A percentile compares a stretch with the other conserved stretches of the same genome.
Evolutionary conservation across 495 filamentous ascomycete genomes (phyloP).

Genomic region (Xeromyces bisporus): DNA sequence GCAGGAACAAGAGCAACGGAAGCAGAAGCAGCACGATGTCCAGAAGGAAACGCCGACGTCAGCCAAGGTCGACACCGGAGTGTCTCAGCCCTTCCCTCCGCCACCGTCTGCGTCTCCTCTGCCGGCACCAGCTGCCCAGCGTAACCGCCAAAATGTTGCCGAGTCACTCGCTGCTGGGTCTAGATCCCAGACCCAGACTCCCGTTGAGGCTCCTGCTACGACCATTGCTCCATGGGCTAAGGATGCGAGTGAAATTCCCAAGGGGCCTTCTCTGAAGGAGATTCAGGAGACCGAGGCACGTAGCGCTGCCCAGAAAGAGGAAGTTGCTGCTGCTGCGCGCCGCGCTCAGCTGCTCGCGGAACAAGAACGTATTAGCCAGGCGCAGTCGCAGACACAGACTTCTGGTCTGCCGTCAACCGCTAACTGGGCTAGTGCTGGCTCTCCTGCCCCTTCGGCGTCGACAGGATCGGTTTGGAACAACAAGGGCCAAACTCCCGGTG

Average conservation of each 20-base stretch:
- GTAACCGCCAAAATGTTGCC: slow-evolving; percentile 65
- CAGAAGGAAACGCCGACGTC: slow-evolving; percentile 42
- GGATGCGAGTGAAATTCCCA: slow-evolving; percentile 57
- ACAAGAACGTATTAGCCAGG: slow-evolving; percentile 63
- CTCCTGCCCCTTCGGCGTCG: slow-evolving; percentile 39
- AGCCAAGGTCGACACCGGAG: slow-evolving; percentile 36
- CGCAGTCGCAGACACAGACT: slow-evolving; percentile 36
- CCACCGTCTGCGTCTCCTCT: slow-evolving; percentile 59
- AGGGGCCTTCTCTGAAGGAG: slow-evolving; percentile 85
- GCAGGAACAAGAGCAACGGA: slow-evolving; percentile 20
- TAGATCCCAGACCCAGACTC: slow-evolving; percentile 62
- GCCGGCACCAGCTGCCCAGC: slow-evolving; percentile 72
- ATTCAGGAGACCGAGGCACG: slow-evolving; percentile 92
- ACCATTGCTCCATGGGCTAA: slow-evolving; percentile 91
- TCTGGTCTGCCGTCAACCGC: slow-evolving; percentile 75
- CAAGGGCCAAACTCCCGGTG: slow-evolving; percentile 32
- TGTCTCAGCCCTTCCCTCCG: slow-evolving; percentile 67
- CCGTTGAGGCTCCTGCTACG: slow-evolving; percentile 38
- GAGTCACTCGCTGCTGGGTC: slow-evolving; percentile 57
- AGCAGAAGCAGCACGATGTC: slow-evolving; percentile 8
- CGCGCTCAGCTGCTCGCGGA: slow-evolving; percentile 51
- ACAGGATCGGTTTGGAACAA: slow-evolving; percentile 46
- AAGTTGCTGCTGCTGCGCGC: slow-evolving; percentile 62
- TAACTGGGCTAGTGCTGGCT: slow-evolving; percentile 71
- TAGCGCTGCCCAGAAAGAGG: slow-evolving; percentile 82